phyloP scores from a whole-genome alignment of 73 alveolate genomes.

The Tetrahymena malaccensis region DNA sequence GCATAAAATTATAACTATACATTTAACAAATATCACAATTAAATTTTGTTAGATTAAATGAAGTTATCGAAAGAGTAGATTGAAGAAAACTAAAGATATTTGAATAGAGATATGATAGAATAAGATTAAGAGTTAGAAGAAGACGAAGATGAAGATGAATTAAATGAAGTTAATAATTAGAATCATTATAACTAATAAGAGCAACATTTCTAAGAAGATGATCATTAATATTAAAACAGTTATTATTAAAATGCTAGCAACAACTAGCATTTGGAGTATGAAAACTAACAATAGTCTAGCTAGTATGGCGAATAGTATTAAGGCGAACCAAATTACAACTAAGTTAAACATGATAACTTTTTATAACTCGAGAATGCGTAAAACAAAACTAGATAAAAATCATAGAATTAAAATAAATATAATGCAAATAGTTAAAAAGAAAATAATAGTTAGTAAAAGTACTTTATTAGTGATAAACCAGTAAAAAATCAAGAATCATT shows the following conservation, averaged over 20 bases:
- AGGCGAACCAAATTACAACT: not conserved
- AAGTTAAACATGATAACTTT: not conserved
- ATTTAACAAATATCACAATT: not conserved
- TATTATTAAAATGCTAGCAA: not conserved
- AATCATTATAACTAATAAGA: not conserved
- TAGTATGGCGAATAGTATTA: not conserved
- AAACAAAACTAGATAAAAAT: not conserved
- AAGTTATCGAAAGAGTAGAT: not conserved
- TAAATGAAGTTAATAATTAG: not conserved
- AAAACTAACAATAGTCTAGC: not conserved
- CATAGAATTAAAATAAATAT: not conserved
- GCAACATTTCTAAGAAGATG: not conserved
- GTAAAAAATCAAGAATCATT: not conserved
- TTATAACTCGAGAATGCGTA: not conserved
- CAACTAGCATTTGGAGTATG: not conserved
- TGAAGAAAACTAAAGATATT: not conserved
- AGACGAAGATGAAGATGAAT: not conserved
- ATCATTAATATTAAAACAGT: not conserved
- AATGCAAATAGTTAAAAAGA: not conserved
- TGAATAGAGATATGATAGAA: not conserved
- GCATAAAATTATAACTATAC: not conserved
- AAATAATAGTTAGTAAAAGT: not conserved
- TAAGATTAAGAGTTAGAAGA: not conserved
- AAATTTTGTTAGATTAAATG: not conserved
- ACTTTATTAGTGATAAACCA: not conserved